Base-by-base conservation (phyloP, 2,329 filamentous ascomycete species). In the Cercospora nicotianae region DNA sequence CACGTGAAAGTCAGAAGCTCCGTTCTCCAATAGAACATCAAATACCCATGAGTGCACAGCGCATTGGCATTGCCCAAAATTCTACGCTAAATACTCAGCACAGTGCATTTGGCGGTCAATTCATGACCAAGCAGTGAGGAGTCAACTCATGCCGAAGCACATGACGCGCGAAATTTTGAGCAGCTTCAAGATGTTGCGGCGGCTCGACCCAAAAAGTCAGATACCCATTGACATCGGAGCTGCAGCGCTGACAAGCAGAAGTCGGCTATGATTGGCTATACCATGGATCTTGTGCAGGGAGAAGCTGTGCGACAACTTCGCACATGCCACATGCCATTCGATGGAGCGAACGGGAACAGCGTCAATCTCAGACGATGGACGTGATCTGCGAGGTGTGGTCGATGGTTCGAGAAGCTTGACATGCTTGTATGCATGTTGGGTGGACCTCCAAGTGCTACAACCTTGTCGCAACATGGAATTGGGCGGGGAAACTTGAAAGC, bases 81-180 rank as follows among this genome's bases (percentile, higher is more conserved):
- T 26, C 55, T 33, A 12, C 28, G 13, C 55, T 23, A n/a, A 33
- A 10, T 10, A 36, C 30, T 36, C 55, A 33, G 55, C 55, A 59
- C 18, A 20, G 55, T 36, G 55, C 55, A 9, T 23, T 30, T 59
- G 28, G 31, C 31, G 55, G 18, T 31, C 55, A 20, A 5, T 23
- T 18, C n/a, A 59, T 59, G 28, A 31, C 30, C 55, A 36, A 59
- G 28, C 55, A 59, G 55, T 36, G 55, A 59, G 55, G 55, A 59
- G 55, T 59, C 55, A 58, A 30, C 16, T 33, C 55, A 58, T 36
- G 55, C 55, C 18, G n/a, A 36, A 33, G 55, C 55, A 58, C 55
- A 59, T 36, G 55, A 59, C 36, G 28, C 55, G 55, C 55, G 20
- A 36, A 9, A 36, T 59, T 36, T 36, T 23, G 13, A 59, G 30